Evolutionary conservation across 2,329 filamentous ascomycete genomes (phyloP), one percentile per base, ranked within the genome.

Genomic region (Tolypocladium ophioglossoides): DNA sequence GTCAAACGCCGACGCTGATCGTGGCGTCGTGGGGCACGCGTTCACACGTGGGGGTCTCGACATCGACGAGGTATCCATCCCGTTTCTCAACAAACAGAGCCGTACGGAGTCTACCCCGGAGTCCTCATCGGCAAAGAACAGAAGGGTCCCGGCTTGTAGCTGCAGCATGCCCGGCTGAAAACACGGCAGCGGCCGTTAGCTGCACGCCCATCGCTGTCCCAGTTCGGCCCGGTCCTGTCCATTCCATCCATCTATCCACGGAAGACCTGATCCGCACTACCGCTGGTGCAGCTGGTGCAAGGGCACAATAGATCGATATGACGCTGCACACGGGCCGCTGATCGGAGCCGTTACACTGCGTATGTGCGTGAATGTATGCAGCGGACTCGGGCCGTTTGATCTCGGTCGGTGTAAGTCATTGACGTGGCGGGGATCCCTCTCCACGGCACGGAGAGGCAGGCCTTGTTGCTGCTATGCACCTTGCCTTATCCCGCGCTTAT

Each of bases 1-100:
- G n/a, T 34, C 40, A 52, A 52, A 52, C 22, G 51, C 51, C 51
- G 51, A 52, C 32, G 30, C 9, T 46, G n/a, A 24, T 35, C 44
- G 40, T 34, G 44, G 44, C 44, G 44, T 4, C 44, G 44, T 48
- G 44, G 44, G 27, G 44, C 44, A n/a, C 2, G 7, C 14, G 8
- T 32, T 34, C 27, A 1, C 16, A 18, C 44, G 44, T 48, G 44
- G 27, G 44, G 44, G 3, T 4, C 41, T 12, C 41, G 24, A 30
- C 41, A n/a, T 24, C 22, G 40, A 5, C 39, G n/a, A 6, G 27
- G 3, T 41, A 22, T 20, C 8, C 30, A 30, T 9, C n/a, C 22
- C 37, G 7, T n/a, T n/a, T 10, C 37, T 39, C 37, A 39, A 20
- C 35, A 38, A 9, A 38, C 37, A 39, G 37, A 11, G 37, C 16